Evolutionary conservation across 805 yeast genomes (phyloP).

Genomic region (Starmerella scarabaei): DNA sequence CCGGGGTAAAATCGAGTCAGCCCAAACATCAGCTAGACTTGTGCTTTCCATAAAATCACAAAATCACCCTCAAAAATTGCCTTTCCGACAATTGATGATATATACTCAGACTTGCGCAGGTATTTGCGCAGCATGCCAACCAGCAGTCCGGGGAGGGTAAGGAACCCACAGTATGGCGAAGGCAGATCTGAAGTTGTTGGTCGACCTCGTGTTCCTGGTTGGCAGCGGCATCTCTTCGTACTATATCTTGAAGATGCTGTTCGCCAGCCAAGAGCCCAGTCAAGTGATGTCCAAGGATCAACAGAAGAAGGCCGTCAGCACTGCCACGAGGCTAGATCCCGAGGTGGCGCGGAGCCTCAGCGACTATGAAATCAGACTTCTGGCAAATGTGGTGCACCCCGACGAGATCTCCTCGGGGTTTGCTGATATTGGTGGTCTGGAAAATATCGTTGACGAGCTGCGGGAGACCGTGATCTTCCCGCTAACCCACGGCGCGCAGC

Average conservation of each 20-base stretch:
- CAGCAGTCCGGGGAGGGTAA: too few species aligned
- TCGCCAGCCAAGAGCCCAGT: constrained; percentile 27
- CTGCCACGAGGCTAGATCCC: constrained; percentile 56
- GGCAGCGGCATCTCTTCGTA: constrained; percentile 63
- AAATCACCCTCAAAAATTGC: too few species aligned
- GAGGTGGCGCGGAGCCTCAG: constrained; percentile 41
- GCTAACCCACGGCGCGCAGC: constrained; percentile 38
- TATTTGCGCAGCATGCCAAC: too few species aligned
- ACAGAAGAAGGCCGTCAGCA: constrained; percentile 45
- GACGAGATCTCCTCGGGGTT: constrained; percentile 67
- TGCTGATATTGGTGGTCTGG: constrained; percentile 81
- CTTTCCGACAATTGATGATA: too few species aligned
- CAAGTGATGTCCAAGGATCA: constrained; percentile 41
- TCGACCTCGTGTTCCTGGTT: constrained; percentile 38
- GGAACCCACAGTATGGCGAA: constrained; percentile 7
- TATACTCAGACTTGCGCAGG: too few species aligned
- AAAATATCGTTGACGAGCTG: constrained; percentile 66
- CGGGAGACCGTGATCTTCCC: constrained; percentile 85
- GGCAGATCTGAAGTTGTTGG: constrained; percentile 21
- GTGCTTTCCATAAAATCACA: too few species aligned
- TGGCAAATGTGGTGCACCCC: constrained; percentile 71
- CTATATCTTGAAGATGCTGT: constrained; percentile 39
- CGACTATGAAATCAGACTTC: constrained; percentile 63
- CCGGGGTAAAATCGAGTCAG: too few species aligned
- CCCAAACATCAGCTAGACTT: too few species aligned